phyloP scores from a whole-genome alignment of 2,329 filamentous ascomycete genomes.

The Aspergillus pseudonomiae region DNA sequence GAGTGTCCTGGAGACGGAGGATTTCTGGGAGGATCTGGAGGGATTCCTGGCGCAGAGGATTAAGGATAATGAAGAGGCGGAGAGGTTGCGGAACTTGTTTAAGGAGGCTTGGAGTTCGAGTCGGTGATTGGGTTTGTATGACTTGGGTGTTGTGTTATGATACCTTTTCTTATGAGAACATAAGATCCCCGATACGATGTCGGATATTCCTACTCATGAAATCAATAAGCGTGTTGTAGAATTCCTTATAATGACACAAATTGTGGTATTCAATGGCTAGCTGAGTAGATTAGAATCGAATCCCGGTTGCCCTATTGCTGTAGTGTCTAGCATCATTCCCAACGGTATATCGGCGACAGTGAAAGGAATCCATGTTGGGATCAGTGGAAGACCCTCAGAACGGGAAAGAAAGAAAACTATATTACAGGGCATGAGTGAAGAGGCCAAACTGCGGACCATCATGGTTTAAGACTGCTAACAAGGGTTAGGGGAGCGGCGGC shows the following conservation, averaged over 20 bases:
- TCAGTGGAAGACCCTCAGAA: neutral
- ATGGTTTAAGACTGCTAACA: neutral
- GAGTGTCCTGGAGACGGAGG: constrained; percentile 67
- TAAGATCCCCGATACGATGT: neutral
- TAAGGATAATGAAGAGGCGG: constrained; percentile 68
- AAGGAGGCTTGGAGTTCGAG: constrained; percentile 63
- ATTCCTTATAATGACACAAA: neutral
- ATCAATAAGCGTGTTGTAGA: neutral
- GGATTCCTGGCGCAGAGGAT: constrained; percentile 79
- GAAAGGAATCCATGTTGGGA: neutral
- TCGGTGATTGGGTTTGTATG: constrained; percentile 12
- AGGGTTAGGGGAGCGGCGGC: neutral
- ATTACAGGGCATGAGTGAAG: neutral
- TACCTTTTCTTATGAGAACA: constrained; percentile 4
- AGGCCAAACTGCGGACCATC: neutral
- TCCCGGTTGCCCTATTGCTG: neutral
- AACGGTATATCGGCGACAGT: neutral
- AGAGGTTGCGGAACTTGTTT: constrained; percentile 68
- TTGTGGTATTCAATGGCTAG: neutral
- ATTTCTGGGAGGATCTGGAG: constrained; percentile 85
- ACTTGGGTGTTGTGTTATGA: constrained; percentile 3
- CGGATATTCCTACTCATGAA: neutral
- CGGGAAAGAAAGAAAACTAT: neutral
- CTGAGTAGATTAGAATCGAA: neutral
- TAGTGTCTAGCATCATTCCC: neutral